Evolutionary conservation across 805 yeast genomes (phyloP).

Genomic region (Clavispora vitiphila): DNA sequence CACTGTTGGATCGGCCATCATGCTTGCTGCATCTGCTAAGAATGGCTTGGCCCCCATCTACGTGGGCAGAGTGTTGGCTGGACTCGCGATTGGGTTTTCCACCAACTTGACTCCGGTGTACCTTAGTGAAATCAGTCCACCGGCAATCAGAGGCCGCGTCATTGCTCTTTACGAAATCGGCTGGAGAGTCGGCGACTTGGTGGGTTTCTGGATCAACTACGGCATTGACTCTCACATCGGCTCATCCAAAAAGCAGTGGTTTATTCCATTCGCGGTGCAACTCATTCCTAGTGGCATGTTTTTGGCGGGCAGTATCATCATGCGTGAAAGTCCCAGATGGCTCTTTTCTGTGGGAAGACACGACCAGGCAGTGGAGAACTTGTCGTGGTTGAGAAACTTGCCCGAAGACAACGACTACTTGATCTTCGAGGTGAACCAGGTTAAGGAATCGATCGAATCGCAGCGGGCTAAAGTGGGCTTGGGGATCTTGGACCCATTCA

Average conservation of each 20-base stretch:
- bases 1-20: conserved; percentile 33
- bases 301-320: conserved; percentile 25
- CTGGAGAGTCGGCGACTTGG: conserved; percentile 37
- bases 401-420: conserved; percentile 32
- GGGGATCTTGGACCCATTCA: conserved; percentile 31
- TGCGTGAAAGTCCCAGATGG: conserved; percentile 37
- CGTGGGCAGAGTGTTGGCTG: conserved; percentile 34
- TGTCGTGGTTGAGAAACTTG: conserved; percentile 31
- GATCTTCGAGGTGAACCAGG: conserved; percentile 31
- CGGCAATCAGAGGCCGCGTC: conserved; percentile 31
- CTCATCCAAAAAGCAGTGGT: conserved; percentile 28
- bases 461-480: conserved; percentile 27
- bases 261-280: conserved; percentile 37
- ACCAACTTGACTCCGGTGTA: conserved; percentile 35
- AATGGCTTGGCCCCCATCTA: conserved; percentile 33
- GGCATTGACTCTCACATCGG: conserved; percentile 27
- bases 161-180: conserved; percentile 32
- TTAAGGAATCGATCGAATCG: conserved; percentile 26
- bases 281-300: conserved; percentile 33
- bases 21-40: conserved; percentile 26
- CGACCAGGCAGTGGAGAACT: conserved; percentile 30
- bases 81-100: conserved; percentile 32
- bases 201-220: conserved; percentile 35
- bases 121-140: conserved; percentile 31
- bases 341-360: conserved; percentile 24